Conservation (phyloP, 2,329 filamentous ascomycete genomes). For the Fusarium sp. region DNA sequence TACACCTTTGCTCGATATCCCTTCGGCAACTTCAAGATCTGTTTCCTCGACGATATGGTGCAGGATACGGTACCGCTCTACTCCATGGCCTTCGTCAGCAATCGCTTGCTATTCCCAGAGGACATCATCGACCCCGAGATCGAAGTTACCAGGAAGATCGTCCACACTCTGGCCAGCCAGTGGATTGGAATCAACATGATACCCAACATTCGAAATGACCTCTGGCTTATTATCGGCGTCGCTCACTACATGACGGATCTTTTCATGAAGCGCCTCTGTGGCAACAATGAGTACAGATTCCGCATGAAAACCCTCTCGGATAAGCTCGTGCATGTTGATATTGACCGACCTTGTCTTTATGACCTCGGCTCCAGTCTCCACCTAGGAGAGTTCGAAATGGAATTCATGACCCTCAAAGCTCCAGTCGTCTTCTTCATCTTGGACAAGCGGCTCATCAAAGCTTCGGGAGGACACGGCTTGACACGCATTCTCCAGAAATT, state of each 20-base stretch:
- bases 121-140: slow-evolving; percentile 88
- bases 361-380: slow-evolving; percentile 83
- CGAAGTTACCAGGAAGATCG: slow-evolving; percentile 81
- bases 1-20: slow-evolving; percentile 91
- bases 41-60: slow-evolving; percentile 91
- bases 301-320: slow-evolving; percentile 89
- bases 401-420: slow-evolving; percentile 92
- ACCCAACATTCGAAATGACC: slow-evolving; percentile 81
- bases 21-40: slow-evolving; percentile 91
- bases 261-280: slow-evolving; percentile 90
- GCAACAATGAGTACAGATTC: slow-evolving; percentile 94
- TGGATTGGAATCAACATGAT: slow-evolving; percentile 96
- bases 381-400: slow-evolving; percentile 85
- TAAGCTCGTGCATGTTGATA: slow-evolving; percentile 82
- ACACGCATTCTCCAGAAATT: slow-evolving; percentile 88
- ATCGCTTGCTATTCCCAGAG: slow-evolving; percentile 83
- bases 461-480: slow-evolving; percentile 83
- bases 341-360: slow-evolving; percentile 83
- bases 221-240: slow-evolving; percentile 90
- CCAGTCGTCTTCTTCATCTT: slow-evolving; percentile 93
- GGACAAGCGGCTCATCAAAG: slow-evolving; percentile 90
- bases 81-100: slow-evolving; percentile 89
- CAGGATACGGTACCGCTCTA: slow-evolving; percentile 82
- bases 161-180: slow-evolving; percentile 88
- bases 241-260: slow-evolving; percentile 96